Evolutionary conservation across 306 rosid genomes (phyloP).

Genomic region (Vigna mungo): DNA sequence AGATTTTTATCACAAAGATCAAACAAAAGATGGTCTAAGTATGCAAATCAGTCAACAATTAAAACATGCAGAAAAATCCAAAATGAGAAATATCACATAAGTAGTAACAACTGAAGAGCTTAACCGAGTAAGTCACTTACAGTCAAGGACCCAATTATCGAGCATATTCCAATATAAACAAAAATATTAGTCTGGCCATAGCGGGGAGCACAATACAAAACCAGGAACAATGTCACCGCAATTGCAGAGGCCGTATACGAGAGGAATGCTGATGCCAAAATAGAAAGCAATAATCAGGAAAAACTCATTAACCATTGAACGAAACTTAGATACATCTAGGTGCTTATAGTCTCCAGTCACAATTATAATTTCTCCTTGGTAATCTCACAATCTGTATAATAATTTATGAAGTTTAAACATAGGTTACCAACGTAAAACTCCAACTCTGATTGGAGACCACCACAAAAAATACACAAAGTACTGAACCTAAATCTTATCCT

Average conservation of each 20-base stretch:
- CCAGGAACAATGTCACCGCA: conserved; percentile 71
- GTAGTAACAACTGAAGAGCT: no score
- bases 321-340: neutral
- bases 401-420: neutral
- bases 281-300: conserved; percentile 37
- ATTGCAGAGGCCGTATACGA: conserved; percentile 72
- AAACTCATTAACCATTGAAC: neutral
- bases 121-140: conserved; percentile 51
- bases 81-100: conserved; percentile 27
- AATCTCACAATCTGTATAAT: neutral
- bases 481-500: neutral
- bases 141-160: conserved; percentile 81
- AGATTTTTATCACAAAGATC: conserved; percentile 20
- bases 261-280: conserved; percentile 75
- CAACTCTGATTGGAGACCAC: neutral
- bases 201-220: conserved; percentile 79
- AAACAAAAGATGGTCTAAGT: conserved; percentile 18
- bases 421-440: neutral
- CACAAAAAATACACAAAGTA: neutral
- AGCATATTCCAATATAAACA: conserved; percentile 80
- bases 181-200: conserved; percentile 82
- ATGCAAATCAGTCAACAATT: conserved; percentile 3
- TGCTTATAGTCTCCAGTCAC: neutral
- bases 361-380: neutral
- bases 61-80: neutral